These are phyloP conservation scores for Starmerella stigmatis DNA, from an alignment of 805 yeast species.

Conservation along the genomic window DNA sequence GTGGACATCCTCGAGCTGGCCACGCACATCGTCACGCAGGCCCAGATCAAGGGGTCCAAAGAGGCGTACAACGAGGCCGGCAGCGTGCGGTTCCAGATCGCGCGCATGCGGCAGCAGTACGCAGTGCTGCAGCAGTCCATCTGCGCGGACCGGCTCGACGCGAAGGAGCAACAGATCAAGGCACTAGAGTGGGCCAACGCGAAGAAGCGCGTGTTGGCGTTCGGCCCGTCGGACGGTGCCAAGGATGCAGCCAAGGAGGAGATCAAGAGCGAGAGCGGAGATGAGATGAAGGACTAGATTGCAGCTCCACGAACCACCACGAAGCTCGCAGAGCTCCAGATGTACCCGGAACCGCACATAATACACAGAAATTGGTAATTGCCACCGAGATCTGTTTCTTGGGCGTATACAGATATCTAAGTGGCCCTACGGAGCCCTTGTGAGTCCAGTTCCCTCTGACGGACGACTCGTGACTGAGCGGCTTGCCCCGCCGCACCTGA, in stretches of 20 bases:
- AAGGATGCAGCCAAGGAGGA: neutral
- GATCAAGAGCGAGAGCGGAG: neutral
- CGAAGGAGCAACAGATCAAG: conserved; percentile 17
- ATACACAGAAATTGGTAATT: too few species aligned
- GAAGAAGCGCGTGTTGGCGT: conserved; percentile 18
- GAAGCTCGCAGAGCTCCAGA: too few species aligned
- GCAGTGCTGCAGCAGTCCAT: conserved; percentile 17
- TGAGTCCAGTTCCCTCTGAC: too few species aligned
- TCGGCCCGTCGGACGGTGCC: neutral
- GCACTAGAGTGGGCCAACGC: conserved; percentile 17
- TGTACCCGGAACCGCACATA: too few species aligned
- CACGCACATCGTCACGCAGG: conserved; percentile 17
- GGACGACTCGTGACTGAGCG: too few species aligned
- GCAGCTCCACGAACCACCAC: too few species aligned
- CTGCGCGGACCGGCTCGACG: conserved; percentile 18
- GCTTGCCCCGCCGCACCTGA: too few species aligned
- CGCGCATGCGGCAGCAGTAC: conserved; percentile 19
- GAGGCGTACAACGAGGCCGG: conserved; percentile 27
- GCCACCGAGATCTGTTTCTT: too few species aligned
- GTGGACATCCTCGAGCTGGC: conserved; percentile 25
- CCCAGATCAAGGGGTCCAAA: conserved; percentile 23
- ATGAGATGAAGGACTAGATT: neutral
- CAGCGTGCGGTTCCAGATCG: conserved; percentile 23
- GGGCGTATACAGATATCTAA: too few species aligned
- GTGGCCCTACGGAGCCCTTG: too few species aligned